These are phyloP conservation scores for Moelleriella libera DNA, from an alignment of 2,329 filamentous ascomycete species.

Conservation along the genomic window DNA sequence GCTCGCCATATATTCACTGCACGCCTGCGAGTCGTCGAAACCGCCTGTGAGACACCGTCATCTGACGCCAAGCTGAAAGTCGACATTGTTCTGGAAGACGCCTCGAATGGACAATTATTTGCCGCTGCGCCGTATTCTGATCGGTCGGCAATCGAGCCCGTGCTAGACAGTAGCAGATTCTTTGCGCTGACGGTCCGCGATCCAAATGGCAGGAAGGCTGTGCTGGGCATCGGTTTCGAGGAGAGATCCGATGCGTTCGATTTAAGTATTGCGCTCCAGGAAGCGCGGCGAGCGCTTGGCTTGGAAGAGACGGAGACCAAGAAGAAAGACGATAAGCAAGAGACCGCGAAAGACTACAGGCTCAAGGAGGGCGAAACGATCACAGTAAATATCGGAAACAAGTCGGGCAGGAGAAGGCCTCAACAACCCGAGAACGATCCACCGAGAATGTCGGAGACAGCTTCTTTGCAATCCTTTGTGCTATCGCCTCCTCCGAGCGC, in stretches of 20 bases:
- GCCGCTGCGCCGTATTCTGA: conserved; percentile 68
- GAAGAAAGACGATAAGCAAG: conserved; percentile 19
- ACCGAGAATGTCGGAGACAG: conserved; percentile 8
- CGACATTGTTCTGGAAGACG: conserved; percentile 69
- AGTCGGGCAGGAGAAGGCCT: conserved; percentile 34
- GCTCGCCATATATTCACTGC: conserved; percentile 74
- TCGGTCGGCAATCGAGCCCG: conserved; percentile 55
- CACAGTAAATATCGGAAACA: conserved; percentile 57
- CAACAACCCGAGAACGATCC: neutral
- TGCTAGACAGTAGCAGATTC: conserved; percentile 68
- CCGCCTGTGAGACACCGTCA: conserved; percentile 32
- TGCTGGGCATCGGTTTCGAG: conserved; percentile 76
- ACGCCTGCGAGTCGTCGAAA: conserved; percentile 66
- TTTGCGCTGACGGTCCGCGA: conserved; percentile 74
- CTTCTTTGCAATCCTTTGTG: conserved; percentile 45
- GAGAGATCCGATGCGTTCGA: conserved; percentile 78
- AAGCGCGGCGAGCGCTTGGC: conserved; percentile 57
- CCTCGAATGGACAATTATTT: conserved; percentile 59
- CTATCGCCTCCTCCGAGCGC: conserved; percentile 53
- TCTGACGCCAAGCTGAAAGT: conserved; percentile 42
- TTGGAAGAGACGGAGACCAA: conserved; percentile 29
- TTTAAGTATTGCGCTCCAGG: conserved; percentile 67
- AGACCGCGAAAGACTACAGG: conserved; percentile 53
- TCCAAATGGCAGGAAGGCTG: conserved; percentile 59
- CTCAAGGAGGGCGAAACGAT: conserved; percentile 86